A percentile compares a stretch with the other conserved stretches of the same genome.
phyloP scores from a whole-genome alignment of 2,329 filamentous ascomycete genomes.

The Penicillium sp. region DNA sequence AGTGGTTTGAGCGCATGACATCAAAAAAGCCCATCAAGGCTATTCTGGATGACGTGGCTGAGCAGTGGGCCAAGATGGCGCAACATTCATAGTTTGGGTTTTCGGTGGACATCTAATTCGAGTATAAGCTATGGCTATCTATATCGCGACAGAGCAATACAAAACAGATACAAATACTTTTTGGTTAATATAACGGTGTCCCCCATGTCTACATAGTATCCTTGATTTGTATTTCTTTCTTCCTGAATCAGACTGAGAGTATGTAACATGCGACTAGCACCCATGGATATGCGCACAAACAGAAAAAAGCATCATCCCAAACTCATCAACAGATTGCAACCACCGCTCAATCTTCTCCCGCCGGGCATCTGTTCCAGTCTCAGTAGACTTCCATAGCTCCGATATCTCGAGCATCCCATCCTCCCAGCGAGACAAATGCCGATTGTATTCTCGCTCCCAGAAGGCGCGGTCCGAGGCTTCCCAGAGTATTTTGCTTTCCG shows the following conservation, averaged over 20 bases:
- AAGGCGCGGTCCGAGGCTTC: slow-evolving; percentile 32
- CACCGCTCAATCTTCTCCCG: slow-evolving; percentile 48
- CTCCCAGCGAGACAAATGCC: slow-evolving; percentile 44
- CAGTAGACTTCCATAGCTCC: slow-evolving; percentile 51
- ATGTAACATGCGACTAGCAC: slow-evolving; percentile 13
- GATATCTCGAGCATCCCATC: slow-evolving; percentile 47
- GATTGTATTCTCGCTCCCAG: slow-evolving; percentile 49
- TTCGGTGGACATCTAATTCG: neutral
- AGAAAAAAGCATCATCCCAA: slow-evolving; percentile 54
- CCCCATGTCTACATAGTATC: too few species aligned
- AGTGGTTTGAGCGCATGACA: slow-evolving; percentile 19
- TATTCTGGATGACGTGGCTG: neutral
- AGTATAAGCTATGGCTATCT: neutral
- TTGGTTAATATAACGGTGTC: neutral
- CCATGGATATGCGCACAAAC: slow-evolving; percentile 31
- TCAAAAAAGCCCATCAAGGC: slow-evolving; percentile 6
- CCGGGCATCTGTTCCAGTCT: slow-evolving; percentile 30
- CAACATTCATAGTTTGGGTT: neutral
- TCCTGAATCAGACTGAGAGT: neutral
- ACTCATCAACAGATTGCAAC: slow-evolving; percentile 54
- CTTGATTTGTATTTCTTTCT: neutral
- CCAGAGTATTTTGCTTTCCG: slow-evolving; percentile 48
- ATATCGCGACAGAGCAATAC: neutral
- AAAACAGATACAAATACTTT: neutral
- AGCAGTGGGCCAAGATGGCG: neutral